Conservation (phyloP, 371 early-diverging fungal genomes). For the Lichtheimia ramosa region DNA sequence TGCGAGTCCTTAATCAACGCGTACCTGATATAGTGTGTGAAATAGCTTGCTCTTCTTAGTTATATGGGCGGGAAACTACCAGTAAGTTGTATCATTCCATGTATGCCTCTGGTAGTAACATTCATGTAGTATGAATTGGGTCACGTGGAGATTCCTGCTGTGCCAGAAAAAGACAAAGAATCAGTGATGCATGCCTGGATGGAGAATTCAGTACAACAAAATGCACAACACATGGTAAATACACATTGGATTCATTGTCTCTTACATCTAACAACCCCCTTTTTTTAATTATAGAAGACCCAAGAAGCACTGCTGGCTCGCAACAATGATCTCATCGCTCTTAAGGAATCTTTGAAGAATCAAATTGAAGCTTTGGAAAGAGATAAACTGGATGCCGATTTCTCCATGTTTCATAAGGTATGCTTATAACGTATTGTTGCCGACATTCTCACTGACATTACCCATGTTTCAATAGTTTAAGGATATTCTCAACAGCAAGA, state of each 20-base stretch:
- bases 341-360: conserved; percentile 8
- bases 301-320: conserved; percentile 7
- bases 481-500: conserved; percentile 13
- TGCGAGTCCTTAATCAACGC: not conserved
- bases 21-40: not conserved
- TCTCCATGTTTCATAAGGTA: conserved; percentile 11
- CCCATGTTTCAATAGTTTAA: conserved; percentile 4
- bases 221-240: conserved; percentile 1
- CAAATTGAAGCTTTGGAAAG: conserved; percentile 5
- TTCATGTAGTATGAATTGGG: conserved; percentile 11
- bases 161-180: not conserved
- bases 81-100: not conserved
- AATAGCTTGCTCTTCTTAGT: conserved; percentile 9
- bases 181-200: conserved; percentile 7
- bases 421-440: not conserved
- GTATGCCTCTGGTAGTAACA: too few species aligned
- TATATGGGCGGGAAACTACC: conserved; percentile 7
- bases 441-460: not conserved
- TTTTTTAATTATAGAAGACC: not conserved
- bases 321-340: conserved; percentile 8
- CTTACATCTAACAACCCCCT: not conserved
- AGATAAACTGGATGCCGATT: conserved; percentile 14
- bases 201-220: conserved; percentile 12
- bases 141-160: not conserved
- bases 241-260: not conserved